A percentile compares a stretch with the other conserved stretches of the same genome.
Conservation (phyloP, 495 filamentous ascomycete species). For the Neurospora sp. region DNA sequence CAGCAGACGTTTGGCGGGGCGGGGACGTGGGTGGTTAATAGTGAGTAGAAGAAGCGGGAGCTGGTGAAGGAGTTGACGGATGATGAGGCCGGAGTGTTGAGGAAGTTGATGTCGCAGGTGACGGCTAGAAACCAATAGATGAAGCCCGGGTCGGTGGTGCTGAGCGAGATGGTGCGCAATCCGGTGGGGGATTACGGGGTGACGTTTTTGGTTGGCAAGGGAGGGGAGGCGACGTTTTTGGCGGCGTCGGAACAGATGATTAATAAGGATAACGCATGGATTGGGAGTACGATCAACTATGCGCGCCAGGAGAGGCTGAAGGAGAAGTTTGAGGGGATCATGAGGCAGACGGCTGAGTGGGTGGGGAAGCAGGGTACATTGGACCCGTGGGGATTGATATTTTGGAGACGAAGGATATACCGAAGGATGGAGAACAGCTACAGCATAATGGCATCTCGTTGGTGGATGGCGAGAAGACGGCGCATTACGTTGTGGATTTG, state of each 20-base stretch:
- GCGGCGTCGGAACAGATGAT: constrained; percentile 22
- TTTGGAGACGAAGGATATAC: constrained; percentile 9
- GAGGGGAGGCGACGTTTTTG: constrained; percentile 14
- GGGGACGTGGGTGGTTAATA: constrained; percentile 22
- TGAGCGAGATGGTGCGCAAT: constrained; percentile 16
- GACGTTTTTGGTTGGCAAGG: constrained; percentile 18
- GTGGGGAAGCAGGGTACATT: constrained; percentile 17
- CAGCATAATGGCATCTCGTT: not conserved
- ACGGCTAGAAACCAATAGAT: constrained; percentile 18
- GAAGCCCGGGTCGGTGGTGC: constrained; percentile 13
- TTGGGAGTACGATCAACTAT: constrained; percentile 22
- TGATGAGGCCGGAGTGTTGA: constrained; percentile 8
- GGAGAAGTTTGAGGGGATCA: constrained; percentile 10
- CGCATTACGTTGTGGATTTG: constrained; percentile 27
- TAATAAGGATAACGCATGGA: constrained; percentile 16
- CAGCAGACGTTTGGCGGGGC: constrained; percentile 28
- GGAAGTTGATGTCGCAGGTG: constrained; percentile 16
- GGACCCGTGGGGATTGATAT: constrained; percentile 26
- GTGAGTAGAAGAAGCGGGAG: constrained; percentile 9
- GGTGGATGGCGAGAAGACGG: not conserved
- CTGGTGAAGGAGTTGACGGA: constrained; percentile 10
- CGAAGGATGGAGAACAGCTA: not conserved
- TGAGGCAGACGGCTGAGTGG: constrained; percentile 15
- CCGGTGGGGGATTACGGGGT: constrained; percentile 21
- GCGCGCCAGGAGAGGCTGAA: constrained; percentile 12